These are phyloP conservation scores for Coffea eugenioides DNA, from an alignment of 257 asterid genomes.

Conservation along the genomic window DNA sequence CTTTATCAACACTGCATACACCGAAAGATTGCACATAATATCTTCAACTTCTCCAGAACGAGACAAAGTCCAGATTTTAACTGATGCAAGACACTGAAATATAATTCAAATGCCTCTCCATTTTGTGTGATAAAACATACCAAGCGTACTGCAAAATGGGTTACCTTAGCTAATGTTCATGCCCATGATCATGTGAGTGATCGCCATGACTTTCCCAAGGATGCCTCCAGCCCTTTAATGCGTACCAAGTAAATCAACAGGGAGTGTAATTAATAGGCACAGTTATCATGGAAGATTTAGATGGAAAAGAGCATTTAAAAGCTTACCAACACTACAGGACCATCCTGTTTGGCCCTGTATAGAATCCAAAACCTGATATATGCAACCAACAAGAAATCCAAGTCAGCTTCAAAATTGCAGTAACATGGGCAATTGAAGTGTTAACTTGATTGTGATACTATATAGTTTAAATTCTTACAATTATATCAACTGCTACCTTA, in stretches of 20 bases:
- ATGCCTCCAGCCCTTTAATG: conserved; percentile 86
- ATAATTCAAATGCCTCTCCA: background rate
- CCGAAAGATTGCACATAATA: background rate
- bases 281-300: background rate
- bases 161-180: conserved; percentile 48
- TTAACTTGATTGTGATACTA: background rate
- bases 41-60: background rate
- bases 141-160: background rate
- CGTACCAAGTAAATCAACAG: conserved; percentile 17
- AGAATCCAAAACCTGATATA: conserved; percentile 82
- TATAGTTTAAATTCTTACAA: no score
- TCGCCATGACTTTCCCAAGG: conserved; percentile 96
- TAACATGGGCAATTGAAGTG: background rate
- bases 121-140: background rate
- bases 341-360: conserved; percentile 88
- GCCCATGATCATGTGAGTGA: conserved; percentile 38
- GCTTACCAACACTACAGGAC: conserved; percentile 90
- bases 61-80: background rate
- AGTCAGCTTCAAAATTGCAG: background rate
- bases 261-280: conserved; percentile 13
- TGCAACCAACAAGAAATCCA: background rate
- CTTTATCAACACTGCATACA: background rate
- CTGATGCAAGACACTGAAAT: background rate
- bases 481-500: no score
- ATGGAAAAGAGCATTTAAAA: background rate